Conservation (phyloP, 129 eudicot genomes). For the Artemisia tridentata region DNA sequence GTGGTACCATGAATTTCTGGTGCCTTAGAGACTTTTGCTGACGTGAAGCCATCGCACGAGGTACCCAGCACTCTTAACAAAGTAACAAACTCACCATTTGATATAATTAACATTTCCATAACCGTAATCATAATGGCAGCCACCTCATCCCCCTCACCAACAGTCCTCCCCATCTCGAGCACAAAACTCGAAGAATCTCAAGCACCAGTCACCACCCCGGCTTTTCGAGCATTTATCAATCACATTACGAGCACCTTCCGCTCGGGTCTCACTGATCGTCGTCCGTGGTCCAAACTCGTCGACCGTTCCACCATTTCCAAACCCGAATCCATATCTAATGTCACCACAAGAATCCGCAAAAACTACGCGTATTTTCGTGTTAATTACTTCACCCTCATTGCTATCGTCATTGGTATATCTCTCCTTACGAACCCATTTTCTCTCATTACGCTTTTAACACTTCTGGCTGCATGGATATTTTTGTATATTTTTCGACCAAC, state of each 20-base stretch:
- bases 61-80: no score
- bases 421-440: constrained; percentile 78
- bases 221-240: no score
- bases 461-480: constrained; percentile 86
- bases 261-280: constrained; percentile 64
- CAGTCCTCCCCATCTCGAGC: no score
- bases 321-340: constrained; percentile 82
- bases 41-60: no score
- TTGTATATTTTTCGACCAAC: constrained; percentile 45
- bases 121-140: no score
- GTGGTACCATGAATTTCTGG: no score
- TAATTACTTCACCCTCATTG: constrained; percentile 57
- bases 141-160: no score
- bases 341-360: constrained; percentile 75
- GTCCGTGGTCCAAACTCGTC: constrained; percentile 82
- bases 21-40: no score
- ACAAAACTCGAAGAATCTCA: no score
- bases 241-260: background rate
- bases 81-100: no score
- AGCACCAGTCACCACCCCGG: no score
- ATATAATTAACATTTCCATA: no score
- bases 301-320: constrained; percentile 84
- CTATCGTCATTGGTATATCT: constrained; percentile 59
- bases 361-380: constrained; percentile 77
- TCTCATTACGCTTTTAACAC: constrained; percentile 58